Evolutionary conservation across 2,329 filamentous ascomycete genomes (phyloP).

Genomic region (Phaeosphaeria sp.): DNA sequence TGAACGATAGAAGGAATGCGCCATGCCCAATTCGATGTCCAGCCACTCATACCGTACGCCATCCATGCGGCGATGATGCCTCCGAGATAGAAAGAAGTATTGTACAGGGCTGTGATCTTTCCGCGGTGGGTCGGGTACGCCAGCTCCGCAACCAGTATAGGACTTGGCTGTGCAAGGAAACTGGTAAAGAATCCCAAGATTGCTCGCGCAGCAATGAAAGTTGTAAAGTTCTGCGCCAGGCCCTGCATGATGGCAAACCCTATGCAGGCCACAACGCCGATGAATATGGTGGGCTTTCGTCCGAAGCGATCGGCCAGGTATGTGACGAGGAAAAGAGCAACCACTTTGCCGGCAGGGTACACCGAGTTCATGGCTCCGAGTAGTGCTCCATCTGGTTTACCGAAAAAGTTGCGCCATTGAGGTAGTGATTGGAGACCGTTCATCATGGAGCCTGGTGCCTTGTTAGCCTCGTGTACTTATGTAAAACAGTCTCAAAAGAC

Average conservation of each 20-base stretch:
- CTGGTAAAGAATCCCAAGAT: conserved; percentile 43
- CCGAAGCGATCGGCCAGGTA: conserved; percentile 45
- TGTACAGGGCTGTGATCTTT: conserved; percentile 44
- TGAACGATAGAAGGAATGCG: conserved; percentile 55
- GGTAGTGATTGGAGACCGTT: conserved; percentile 34
- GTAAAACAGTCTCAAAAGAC: not conserved
- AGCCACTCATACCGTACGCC: conserved; percentile 54
- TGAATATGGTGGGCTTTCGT: conserved; percentile 35
- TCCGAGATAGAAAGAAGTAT: conserved; percentile 48
- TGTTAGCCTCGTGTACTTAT: conserved; percentile 8
- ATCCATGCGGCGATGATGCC: conserved; percentile 47
- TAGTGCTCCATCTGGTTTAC: conserved; percentile 17
- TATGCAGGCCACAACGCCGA: not conserved
- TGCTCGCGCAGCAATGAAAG: not conserved
- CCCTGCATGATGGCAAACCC: not conserved
- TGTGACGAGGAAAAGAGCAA: conserved; percentile 34
- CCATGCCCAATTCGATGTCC: conserved; percentile 49
- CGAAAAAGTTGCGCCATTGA: conserved; percentile 21
- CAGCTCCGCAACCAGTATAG: conserved; percentile 51
- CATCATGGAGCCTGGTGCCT: conserved; percentile 35
- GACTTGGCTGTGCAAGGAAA: conserved; percentile 46
- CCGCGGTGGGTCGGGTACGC: conserved; percentile 51
- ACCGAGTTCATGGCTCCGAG: conserved; percentile 12
- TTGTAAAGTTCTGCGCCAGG: not conserved
- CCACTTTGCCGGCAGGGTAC: conserved; percentile 21